A percentile compares a stretch with the other conserved stretches of the same genome.
Evolutionary conservation across 805 yeast species (phyloP).

Genomic region (Helenozyma baotianmanensis): DNA sequence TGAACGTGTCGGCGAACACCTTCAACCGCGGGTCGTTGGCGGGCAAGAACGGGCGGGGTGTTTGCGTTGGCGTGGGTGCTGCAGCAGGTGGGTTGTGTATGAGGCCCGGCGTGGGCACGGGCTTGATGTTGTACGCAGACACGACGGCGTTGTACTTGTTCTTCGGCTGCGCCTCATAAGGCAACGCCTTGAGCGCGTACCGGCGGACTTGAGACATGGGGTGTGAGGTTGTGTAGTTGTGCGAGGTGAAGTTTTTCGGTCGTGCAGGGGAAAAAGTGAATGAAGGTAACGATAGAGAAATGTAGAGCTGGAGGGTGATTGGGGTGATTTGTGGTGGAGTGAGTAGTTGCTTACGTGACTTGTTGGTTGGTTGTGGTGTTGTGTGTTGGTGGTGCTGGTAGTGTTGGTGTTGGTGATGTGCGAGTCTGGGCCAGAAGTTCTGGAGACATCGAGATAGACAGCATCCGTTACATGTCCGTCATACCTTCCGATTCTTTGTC

Average conservation of each 20-base stretch:
- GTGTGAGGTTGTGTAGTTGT: neutral
- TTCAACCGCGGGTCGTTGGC: constrained; percentile 52
- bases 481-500: no score
- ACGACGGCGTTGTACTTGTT: constrained; percentile 55
- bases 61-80: constrained; percentile 45
- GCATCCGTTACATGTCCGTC: no score
- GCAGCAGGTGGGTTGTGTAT: constrained; percentile 60
- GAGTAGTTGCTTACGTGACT: no score
- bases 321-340: no score
- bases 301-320: no score
- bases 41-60: constrained; percentile 72
- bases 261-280: constrained; percentile 11
- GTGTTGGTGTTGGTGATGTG: no score
- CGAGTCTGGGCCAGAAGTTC: no score
- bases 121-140: constrained; percentile 64
- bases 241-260: constrained; percentile 11
- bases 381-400: no score
- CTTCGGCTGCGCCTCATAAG: constrained; percentile 39
- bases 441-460: no score
- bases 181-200: constrained; percentile 19
- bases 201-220: neutral
- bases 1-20: constrained; percentile 22
- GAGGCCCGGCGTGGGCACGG: constrained; percentile 56
- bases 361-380: no score
- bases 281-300: no score